Evolutionary conservation across 208 protist genomes (phyloP).

Genomic region (Crithidia fasciculata): DNA sequence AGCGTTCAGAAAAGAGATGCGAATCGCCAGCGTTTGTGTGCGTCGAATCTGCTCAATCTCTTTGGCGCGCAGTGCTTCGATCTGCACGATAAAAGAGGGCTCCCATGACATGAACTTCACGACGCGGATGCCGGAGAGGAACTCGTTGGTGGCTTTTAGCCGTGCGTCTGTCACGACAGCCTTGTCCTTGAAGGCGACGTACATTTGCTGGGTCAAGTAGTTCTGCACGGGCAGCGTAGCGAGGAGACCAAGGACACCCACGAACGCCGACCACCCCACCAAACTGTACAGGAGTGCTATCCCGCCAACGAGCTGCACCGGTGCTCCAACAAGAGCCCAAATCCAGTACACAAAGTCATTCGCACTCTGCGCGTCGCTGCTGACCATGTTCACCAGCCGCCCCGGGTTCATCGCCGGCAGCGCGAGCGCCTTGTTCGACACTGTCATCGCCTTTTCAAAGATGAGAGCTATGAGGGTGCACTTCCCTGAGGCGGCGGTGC

Average conservation of each 20-base stretch:
- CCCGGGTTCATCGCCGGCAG: slow-evolving; percentile 81
- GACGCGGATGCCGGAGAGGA: slow-evolving; percentile 89
- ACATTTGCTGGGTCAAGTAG: too few relatives aligned
- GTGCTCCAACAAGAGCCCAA: not conserved
- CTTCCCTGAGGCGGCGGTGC: slow-evolving; percentile 46
- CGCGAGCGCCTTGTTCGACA: slow-evolving; percentile 42
- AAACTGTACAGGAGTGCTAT: not conserved
- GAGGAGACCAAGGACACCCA: not conserved
- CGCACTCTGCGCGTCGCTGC: slow-evolving; percentile 61
- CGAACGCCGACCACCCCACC: not conserved
- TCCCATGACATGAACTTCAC: slow-evolving; percentile 95
- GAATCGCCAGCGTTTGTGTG: not conserved
- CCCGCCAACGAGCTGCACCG: not conserved
- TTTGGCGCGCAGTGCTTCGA: not conserved
- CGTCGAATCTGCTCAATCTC: not conserved
- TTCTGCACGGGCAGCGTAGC: too few relatives aligned
- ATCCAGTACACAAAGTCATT: slow-evolving; percentile 43
- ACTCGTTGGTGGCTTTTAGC: slow-evolving; percentile 91
- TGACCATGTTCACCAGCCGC: slow-evolving; percentile 89
- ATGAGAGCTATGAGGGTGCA: slow-evolving; percentile 64
- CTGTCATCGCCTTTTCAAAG: slow-evolving; percentile 79
- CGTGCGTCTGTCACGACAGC: slow-evolving; percentile 78
- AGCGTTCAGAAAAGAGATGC: slow-evolving; percentile 1
- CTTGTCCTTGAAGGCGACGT: not conserved
- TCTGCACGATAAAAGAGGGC: slow-evolving; percentile 12